A percentile compares a stretch with the other conserved stretches of the same genome.
Conservation (phyloP, 139 green algal species). For the Tetraselmis striata region DNA sequence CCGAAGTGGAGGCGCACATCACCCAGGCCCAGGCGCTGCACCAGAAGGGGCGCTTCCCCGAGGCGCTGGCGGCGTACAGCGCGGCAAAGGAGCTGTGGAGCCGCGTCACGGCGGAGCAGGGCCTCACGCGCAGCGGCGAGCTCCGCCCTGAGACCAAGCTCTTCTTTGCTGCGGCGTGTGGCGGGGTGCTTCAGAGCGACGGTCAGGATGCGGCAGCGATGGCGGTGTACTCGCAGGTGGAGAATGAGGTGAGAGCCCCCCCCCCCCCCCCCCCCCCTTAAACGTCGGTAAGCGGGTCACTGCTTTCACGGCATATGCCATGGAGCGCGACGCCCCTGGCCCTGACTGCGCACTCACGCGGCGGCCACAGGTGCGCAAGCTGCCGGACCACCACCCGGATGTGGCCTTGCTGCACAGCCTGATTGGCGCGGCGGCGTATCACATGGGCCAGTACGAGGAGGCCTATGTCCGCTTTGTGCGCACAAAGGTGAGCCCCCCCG, state of each 20-base stretch:
- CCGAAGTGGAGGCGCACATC: not conserved
- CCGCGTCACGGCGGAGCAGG: not conserved
- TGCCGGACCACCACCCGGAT: not conserved
- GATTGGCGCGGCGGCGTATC: not conserved
- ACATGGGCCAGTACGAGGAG: not conserved
- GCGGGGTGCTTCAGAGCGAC: not conserved
- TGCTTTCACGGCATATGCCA: no score
- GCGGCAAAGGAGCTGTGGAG: not conserved
- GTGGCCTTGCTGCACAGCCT: not conserved
- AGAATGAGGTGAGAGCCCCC: not conserved
- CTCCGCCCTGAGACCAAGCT: not conserved
- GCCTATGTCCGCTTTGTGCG: not conserved
- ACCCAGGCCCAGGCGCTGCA: not conserved
- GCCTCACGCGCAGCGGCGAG: not conserved
- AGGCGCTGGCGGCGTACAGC: not conserved
- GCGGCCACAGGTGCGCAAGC: not conserved
- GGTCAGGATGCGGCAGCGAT: not conserved
- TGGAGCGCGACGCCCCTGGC: no score
- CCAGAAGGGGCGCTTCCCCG: not conserved
- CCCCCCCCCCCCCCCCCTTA: no score
- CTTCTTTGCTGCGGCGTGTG: not conserved
- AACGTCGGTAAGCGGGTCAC: no score
- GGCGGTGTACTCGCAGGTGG: not conserved
- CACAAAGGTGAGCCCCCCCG: not conserved
- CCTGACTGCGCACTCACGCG: no score